Percentiles rank a stretch among this genome's conserved stretches.
phyloP scores from a whole-genome alignment of 2,329 filamentous ascomycete species.

The Ophiostoma sp. region DNA sequence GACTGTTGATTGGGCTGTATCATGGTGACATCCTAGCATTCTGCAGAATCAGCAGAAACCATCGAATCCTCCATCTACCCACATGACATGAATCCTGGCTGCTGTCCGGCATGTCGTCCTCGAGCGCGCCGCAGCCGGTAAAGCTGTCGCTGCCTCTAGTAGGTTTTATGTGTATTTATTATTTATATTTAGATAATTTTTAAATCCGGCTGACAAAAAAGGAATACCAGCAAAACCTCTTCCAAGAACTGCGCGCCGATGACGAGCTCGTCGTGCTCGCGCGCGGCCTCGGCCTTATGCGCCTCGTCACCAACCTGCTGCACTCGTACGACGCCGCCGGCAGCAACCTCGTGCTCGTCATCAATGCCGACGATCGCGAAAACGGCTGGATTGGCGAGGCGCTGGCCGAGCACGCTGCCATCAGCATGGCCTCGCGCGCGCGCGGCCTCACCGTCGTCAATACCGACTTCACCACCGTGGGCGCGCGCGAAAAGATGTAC shows the following conservation, averaged over 20 bases:
- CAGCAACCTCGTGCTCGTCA: constrained; percentile 82
- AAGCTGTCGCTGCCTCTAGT: constrained; percentile 75
- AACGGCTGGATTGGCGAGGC: constrained; percentile 97
- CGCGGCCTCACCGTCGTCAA: constrained; percentile 88
- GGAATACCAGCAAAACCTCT: constrained; percentile 93
- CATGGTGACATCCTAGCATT: not conserved
- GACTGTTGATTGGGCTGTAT: not conserved
- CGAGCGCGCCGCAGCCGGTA: constrained; percentile 59
- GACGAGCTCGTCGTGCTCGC: constrained; percentile 93
- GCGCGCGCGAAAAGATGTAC: constrained; percentile 87
- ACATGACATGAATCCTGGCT: constrained; percentile 19
- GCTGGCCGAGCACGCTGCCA: constrained; percentile 87
- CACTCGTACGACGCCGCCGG: constrained; percentile 96
- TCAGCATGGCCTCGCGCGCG: constrained; percentile 62
- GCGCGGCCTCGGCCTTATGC: constrained; percentile 83
- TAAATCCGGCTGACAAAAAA: constrained; percentile 31
- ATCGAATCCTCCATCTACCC: not conserved
- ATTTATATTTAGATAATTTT: too few relatives aligned
- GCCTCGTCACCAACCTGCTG: constrained; percentile 89
- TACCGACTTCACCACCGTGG: constrained; percentile 86
- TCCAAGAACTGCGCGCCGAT: constrained; percentile 80
- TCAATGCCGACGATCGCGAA: constrained; percentile 86
- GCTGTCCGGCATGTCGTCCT: constrained; percentile 43
- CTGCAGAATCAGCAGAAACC: not conserved
- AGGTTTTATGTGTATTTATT: constrained; percentile 29